Conservation (phyloP, 352 stramenopile genomes). For the Peronospora tabacina region DNA sequence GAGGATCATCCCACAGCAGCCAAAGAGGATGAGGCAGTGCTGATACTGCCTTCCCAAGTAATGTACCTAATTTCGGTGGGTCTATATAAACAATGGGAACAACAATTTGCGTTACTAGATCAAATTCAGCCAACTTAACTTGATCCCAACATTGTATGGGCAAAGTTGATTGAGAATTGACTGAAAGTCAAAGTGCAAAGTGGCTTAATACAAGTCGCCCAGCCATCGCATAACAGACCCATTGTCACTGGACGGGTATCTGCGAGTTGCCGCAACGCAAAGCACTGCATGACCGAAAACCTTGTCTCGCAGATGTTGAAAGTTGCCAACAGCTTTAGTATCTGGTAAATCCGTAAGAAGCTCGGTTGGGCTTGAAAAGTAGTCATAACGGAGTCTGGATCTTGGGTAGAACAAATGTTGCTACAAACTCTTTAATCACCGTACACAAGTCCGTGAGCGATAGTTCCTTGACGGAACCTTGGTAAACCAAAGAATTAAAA, state of each 20-base stretch:
- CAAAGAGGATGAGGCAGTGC: not conserved
- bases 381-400: not conserved
- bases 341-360: not conserved
- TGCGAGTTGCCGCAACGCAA: not conserved
- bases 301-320: not conserved
- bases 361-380: not conserved
- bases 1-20: not conserved
- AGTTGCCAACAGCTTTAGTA: not conserved
- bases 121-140: not conserved
- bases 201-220: not conserved
- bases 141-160: not conserved
- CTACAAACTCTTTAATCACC: not conserved
- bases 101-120: not conserved
- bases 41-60: not conserved
- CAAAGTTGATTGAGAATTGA: not conserved
- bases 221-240: not conserved
- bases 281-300: not conserved
- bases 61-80: not conserved
- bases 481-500: not conserved
- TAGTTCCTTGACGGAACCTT: not conserved
- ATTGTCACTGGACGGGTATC: not conserved
- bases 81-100: not conserved
- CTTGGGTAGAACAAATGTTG: not conserved
- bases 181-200: not conserved
- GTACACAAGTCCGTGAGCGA: not conserved